phyloP scores from a whole-genome alignment of 2,329 filamentous ascomycete species.

The Botrytis pseudocinerea region DNA sequence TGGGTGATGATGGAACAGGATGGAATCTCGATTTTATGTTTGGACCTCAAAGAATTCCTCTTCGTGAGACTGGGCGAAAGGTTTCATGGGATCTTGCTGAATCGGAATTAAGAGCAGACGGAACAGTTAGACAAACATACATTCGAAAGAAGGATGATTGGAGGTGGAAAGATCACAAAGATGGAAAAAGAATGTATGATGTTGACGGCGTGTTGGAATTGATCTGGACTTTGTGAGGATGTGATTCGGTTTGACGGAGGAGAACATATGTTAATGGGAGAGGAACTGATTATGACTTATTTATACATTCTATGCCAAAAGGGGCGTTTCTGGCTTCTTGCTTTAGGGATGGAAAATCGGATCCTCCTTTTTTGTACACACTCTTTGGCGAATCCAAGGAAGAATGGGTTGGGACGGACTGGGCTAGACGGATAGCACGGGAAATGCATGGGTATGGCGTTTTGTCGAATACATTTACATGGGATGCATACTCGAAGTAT shows the following conservation, averaged over 20 bases:
- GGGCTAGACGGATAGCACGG: not conserved
- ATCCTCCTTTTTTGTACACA: constrained; percentile 15
- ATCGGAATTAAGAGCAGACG: constrained; percentile 49
- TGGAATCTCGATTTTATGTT: constrained; percentile 50
- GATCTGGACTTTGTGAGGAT: constrained; percentile 52
- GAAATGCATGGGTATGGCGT: constrained; percentile 12
- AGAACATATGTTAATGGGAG: constrained; percentile 11
- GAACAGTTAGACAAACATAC: constrained; percentile 55
- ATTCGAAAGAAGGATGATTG: constrained; percentile 54
- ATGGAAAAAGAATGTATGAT: constrained; percentile 51
- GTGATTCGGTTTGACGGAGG: not conserved
- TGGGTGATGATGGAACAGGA: constrained; percentile 36
- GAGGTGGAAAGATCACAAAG: constrained; percentile 48
- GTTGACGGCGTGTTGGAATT: constrained; percentile 58
- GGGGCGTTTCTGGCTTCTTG: constrained; percentile 17
- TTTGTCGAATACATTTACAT: constrained; percentile 1
- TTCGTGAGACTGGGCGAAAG: constrained; percentile 52
- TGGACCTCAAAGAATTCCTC: constrained; percentile 50
- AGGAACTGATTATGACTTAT: constrained; percentile 13
- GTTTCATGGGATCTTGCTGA: constrained; percentile 57
- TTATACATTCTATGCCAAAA: constrained; percentile 14
- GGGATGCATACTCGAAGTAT: not conserved
- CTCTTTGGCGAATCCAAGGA: not conserved
- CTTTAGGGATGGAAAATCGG: not conserved
- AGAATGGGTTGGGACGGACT: not conserved